A percentile compares a stretch with the other conserved stretches of the same genome.
Evolutionary conservation across 345 rosid species (phyloP).

Genomic region (Syzygium aromaticum): DNA sequence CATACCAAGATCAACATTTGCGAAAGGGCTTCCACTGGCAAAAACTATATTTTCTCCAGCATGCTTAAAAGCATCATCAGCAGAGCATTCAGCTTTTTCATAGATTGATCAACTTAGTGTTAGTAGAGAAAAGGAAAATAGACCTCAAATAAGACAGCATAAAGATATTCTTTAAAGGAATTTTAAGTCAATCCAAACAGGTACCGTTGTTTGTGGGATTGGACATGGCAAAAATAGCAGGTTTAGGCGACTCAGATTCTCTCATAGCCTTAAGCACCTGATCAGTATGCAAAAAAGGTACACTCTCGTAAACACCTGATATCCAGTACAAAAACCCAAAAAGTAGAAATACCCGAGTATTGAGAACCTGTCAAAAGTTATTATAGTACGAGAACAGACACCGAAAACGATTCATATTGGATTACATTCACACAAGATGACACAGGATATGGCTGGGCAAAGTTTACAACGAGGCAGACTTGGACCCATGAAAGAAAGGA

Average conservation of each 20-base stretch:
- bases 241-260: slow-evolving; percentile 74
- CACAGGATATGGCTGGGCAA: background rate
- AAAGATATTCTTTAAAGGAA: background rate
- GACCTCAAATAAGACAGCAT: background rate
- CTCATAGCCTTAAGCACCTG: slow-evolving; percentile 93
- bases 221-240: slow-evolving; percentile 97
- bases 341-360: background rate
- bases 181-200: slow-evolving; percentile 1
- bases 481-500: background rate
- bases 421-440: background rate
- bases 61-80: slow-evolving; percentile 85
- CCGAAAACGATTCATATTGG: background rate
- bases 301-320: background rate
- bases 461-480: background rate
- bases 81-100: slow-evolving; percentile 90
- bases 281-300: slow-evolving; percentile 1
- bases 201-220: slow-evolving; percentile 92
- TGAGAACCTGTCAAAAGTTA: background rate
- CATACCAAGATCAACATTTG: slow-evolving; percentile 73
- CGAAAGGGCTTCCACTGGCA: slow-evolving; percentile 99
- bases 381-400: background rate
- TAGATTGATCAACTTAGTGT: background rate
- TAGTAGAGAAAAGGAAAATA: background rate
- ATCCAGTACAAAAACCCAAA: background rate
- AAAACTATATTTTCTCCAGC: slow-evolving; percentile 90